Conservation (phyloP, 805 yeast species). For the Pichia phayaonensis region DNA sequence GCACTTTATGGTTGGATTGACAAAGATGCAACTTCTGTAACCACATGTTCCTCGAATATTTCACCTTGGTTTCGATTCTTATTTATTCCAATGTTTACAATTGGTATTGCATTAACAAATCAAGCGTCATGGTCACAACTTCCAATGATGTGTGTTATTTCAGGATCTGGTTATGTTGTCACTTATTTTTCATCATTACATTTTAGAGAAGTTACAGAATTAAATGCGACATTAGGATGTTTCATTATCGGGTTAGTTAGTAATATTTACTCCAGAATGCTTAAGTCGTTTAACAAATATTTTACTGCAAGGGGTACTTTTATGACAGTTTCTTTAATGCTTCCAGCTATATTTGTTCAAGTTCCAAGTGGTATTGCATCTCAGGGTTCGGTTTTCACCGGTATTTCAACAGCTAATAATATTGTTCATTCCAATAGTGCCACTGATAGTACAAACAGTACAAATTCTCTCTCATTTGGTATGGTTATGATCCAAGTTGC, state of each 20-base stretch:
- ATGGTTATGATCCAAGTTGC: slow-evolving; percentile 88
- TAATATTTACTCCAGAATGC: slow-evolving; percentile 77
- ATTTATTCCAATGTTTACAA: slow-evolving; percentile 71
- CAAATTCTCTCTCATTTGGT: slow-evolving; percentile 47
- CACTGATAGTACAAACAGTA: slow-evolving; percentile 19
- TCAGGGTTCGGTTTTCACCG: slow-evolving; percentile 76
- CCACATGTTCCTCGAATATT: slow-evolving; percentile 48
- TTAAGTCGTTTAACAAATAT: slow-evolving; percentile 49
- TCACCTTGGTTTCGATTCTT: slow-evolving; percentile 56
- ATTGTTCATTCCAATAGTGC: slow-evolving; percentile 38
- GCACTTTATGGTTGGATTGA: slow-evolving; percentile 95
- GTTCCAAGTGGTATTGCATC: slow-evolving; percentile 95
- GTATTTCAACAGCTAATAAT: slow-evolving; percentile 65
- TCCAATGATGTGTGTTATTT: slow-evolving; percentile 74
- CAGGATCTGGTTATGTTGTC: slow-evolving; percentile 76
- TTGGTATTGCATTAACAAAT: slow-evolving; percentile 59
- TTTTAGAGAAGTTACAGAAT: slow-evolving; percentile 57
- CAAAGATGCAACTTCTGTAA: slow-evolving; percentile 54
- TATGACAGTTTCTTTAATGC: slow-evolving; percentile 90
- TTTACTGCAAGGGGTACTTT: slow-evolving; percentile 21
- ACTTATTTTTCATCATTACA: slow-evolving; percentile 71
- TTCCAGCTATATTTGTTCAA: slow-evolving; percentile 91
- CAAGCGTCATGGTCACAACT: slow-evolving; percentile 80
- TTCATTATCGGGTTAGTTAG: slow-evolving; percentile 85
- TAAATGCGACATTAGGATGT: slow-evolving; percentile 86